Evolutionary conservation across 2,329 filamentous ascomycete genomes (phyloP), one percentile per base, ranked within the genome.

Genomic region (Cladosporium sp.): DNA sequence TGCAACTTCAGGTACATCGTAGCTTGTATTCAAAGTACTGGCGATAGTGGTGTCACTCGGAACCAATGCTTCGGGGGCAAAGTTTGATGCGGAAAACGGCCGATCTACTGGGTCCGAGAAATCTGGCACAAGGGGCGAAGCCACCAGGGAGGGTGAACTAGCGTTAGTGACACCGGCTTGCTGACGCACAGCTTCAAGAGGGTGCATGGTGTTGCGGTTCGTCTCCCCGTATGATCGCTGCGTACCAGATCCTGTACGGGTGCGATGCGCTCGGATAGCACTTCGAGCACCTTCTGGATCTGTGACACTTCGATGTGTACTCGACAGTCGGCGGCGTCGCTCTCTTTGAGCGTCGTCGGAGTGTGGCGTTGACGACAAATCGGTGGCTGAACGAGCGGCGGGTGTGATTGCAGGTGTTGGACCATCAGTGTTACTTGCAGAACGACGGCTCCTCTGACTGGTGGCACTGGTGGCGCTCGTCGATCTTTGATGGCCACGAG

Each of bases 301-400:
- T 12, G 71, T 74, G 44, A 67, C 69, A 54, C 65, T 83, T 75
- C 61, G 80, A 72, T 68, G 77, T 69, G 65, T 70, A 49, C 72
- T 73, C 25, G 74, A 77, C 50, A 71, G 64, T 39, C 74, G 69
- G 22, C 73, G 65, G 49, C 69, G 68, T 40, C 71, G 60, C 44
- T 64, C 60, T 60, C 66, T 53, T 32, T 62, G 53, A 40, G 59
- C 57, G n/a, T 66, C 61, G 6, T 68, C 68, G 3, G 68, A 68
- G 22, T 66, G 62, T 8, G 72, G 70, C 9, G 70, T 63, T 17
- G 73, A 68, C 17, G 72, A 72, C 1, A 91, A 74, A 66, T 91
- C 88, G 1, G 83, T 88, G 47, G 86, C 82, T 17, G 88, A 90
- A 20, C 82, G 80, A 20, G 82, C 77, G 12, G 83, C 80, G 40